Base-by-base conservation (phyloP, 2,329 filamentous ascomycete genomes). In the Fragosphaeria purpurea region DNA sequence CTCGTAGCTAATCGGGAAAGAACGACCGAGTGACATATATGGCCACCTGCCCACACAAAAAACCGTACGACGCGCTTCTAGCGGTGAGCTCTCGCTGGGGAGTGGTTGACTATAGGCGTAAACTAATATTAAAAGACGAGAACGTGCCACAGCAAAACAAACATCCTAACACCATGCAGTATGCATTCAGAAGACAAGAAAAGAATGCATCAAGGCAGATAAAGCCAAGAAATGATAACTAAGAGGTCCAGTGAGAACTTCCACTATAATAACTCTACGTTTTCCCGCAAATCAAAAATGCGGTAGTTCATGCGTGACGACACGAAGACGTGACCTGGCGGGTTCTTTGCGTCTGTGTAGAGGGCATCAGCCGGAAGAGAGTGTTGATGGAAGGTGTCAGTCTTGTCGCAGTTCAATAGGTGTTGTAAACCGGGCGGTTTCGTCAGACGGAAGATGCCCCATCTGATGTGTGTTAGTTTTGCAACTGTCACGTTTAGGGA, bases 371-470 rank as follows among this genome's bases (percentile, higher is more conserved):
- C 48, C 11, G 54, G 51, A 48, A 79, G 70, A 1, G 66, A 65
- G 55, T 82, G 78, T 55, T 85, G 87, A 65, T 98, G 93, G 64
- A 98, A 98, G 0, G 94, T 76, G 1, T 87, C 86, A 1, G 78
- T 77, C 53, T 89, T 79, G 3, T 70, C 82, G 67, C 93, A 98
- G 41, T 82, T 77, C 43, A 95, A 72, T 37, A 98, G 84, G n/a
- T 88, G 80, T 56, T 86, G 82, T 58, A 97, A 76, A 0, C 93
- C 93, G 0, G 93, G 91, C 0, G 93, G 93, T 65, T 96, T 87
- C 0, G 93, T 98, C 5, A 98, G 73, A 37, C 93, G 82, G 68
- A 97, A 98, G 31, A 94, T 85, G 46, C 93, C 93, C 73, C 88
- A 91, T 55, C 88, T 91, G 34, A 45, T 10, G 12, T 9, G 42